Evolutionary conservation across 257 asterid genomes (phyloP).

Genomic region (Scutellaria baicalensis): DNA sequence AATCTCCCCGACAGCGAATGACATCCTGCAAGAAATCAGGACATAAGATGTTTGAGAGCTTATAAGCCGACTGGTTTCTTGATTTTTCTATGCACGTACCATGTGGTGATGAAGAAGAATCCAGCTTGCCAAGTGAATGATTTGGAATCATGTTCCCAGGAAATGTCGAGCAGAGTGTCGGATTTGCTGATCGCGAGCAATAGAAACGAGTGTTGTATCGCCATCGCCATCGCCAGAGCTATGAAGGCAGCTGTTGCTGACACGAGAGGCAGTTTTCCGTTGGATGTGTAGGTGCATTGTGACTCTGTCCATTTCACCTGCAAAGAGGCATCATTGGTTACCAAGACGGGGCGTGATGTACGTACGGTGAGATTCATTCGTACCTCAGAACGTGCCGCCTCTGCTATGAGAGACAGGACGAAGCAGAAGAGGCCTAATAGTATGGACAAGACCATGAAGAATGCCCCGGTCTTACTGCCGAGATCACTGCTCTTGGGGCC

Average conservation of each 20-base stretch:
- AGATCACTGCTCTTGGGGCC: slow-evolving; percentile 38
- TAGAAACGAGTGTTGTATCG: slow-evolving; percentile 54
- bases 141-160: slow-evolving; percentile 58
- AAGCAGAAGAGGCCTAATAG: slow-evolving; percentile 72
- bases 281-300: slow-evolving; percentile 48
- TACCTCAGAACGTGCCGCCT: slow-evolving; percentile 80
- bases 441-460: slow-evolving; percentile 55
- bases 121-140: slow-evolving; percentile 65
- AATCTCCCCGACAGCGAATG: slow-evolving; percentile 79
- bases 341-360: neutral
- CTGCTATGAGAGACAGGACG: slow-evolving; percentile 76
- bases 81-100: slow-evolving; percentile 46
- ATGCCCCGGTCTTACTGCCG: slow-evolving; percentile 75
- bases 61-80: neutral
- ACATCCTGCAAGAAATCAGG: slow-evolving; percentile 33
- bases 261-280: slow-evolving; percentile 58
- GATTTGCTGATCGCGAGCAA: slow-evolving; percentile 55
- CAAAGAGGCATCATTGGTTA: neutral
- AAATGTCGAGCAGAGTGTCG: slow-evolving; percentile 27
- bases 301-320: slow-evolving; percentile 45
- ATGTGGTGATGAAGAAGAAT: slow-evolving; percentile 66
- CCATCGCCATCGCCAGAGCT: slow-evolving; percentile 69
- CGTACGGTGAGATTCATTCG: too few species aligned
- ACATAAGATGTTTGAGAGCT: neutral
- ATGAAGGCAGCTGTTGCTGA: slow-evolving; percentile 62